phyloP scores from a whole-genome alignment of 1,284 basidiomycete species.

The Trichosporon sp. region DNA sequence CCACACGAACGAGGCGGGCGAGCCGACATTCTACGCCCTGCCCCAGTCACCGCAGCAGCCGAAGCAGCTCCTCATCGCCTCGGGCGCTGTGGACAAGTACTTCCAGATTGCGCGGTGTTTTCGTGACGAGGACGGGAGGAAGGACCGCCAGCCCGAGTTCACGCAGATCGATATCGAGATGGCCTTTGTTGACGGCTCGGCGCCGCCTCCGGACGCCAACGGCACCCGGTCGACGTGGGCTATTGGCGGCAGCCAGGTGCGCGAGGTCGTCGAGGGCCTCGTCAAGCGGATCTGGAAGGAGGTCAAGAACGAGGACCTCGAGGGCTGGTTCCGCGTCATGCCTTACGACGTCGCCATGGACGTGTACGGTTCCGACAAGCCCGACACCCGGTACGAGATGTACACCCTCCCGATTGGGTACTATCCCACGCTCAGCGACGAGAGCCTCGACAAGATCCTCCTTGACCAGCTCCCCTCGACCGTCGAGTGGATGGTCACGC shows the following conservation, averaged over 20 bases:
- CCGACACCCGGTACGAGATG: conserved; percentile 79
- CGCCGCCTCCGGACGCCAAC: conserved; percentile 53
- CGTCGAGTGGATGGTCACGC: conserved; percentile 47
- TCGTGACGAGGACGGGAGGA: conserved; percentile 88
- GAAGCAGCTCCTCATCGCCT: conserved; percentile 86
- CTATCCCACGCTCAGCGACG: conserved; percentile 44
- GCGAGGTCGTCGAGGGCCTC: conserved; percentile 66
- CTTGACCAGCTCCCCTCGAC: conserved; percentile 41
- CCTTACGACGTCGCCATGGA: conserved; percentile 80
- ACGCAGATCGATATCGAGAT: conserved; percentile 96
- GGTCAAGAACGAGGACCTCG: conserved; percentile 53
- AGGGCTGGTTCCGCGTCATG: conserved; percentile 69
- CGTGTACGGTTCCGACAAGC: conserved; percentile 92
- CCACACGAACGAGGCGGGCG: conserved; percentile 6
- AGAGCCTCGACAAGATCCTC: conserved; percentile 41
- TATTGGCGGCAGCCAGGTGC: conserved; percentile 75
- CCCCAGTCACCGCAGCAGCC: conserved; percentile 94
- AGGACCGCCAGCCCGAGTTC: conserved; percentile 93
- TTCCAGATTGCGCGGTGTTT: conserved; percentile 92
- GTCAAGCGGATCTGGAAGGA: conserved; percentile 68
- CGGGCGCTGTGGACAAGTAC: conserved; percentile 82
- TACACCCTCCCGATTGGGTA: conserved; percentile 53
- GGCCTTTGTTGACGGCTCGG: conserved; percentile 76
- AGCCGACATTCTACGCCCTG: conserved; percentile 75
- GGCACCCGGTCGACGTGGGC: conserved; percentile 56